Conservation (phyloP, 768 basidiomycete species). For the Boletus pseudopeckii region DNA sequence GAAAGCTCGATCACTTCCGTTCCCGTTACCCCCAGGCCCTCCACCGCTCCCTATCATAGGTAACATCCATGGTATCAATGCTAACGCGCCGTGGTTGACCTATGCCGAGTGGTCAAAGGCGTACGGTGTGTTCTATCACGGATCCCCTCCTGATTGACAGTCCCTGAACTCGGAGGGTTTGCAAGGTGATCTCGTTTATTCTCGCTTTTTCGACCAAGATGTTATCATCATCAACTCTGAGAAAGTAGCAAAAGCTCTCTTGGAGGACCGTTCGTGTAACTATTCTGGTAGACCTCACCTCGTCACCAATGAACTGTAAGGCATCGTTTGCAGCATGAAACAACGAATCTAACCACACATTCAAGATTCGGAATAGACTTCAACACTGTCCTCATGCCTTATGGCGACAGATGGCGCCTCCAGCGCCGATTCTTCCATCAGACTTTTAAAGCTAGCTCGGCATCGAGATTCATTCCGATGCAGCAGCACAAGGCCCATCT, state of each 20-base stretch:
- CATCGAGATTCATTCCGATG: constrained; percentile 15
- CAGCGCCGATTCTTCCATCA: constrained; percentile 21
- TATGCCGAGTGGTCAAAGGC: constrained; percentile 12
- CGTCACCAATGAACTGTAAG: constrained; percentile 13
- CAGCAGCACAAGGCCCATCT: constrained; percentile 10
- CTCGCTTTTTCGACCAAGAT: constrained; percentile 10
- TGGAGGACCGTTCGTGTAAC: constrained; percentile 18
- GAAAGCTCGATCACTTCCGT: not conserved
- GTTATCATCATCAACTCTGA: constrained; percentile 14
- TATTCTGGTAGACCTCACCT: constrained; percentile 20
- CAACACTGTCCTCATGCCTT: constrained; percentile 12
- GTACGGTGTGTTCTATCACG: constrained; percentile 2
- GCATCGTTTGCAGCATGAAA: not conserved
- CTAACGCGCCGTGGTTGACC: constrained; percentile 10
- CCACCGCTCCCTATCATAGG: constrained; percentile 15
- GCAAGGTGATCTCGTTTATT: constrained; percentile 14
- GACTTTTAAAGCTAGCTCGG: constrained; percentile 8
- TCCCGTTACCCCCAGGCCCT: constrained; percentile 12
- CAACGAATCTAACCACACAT: not conserved
- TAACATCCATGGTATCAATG: constrained; percentile 9
- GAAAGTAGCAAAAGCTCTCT: constrained; percentile 9
- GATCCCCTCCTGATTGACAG: not conserved
- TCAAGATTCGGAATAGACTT: constrained; percentile 17
- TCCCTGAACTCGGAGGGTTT: not conserved
- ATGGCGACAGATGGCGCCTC: constrained; percentile 19